Conservation (phyloP, 352 stramenopile species). For the Halophytophthora batemanensis region DNA sequence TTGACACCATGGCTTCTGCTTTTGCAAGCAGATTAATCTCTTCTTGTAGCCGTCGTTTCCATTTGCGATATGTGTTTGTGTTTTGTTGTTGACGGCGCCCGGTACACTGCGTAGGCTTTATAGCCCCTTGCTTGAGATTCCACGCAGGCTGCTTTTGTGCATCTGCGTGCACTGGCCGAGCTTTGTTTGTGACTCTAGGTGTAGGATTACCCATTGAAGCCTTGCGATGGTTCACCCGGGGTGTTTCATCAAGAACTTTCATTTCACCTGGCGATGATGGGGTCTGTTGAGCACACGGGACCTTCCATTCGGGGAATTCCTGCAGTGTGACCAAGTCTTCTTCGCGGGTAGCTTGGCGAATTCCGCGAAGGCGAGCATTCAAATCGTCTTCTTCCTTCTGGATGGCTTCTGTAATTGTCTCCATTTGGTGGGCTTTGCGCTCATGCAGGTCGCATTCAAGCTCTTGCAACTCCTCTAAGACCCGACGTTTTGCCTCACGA, state of each 20-base stretch:
- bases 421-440: slow-evolving; percentile 42
- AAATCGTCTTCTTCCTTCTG: slow-evolving; percentile 48
- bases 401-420: slow-evolving; percentile 35
- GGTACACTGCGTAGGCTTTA: background rate
- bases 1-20: slow-evolving; percentile 32
- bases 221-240: slow-evolving; percentile 2
- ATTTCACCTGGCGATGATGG: slow-evolving; percentile 11
- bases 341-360: slow-evolving; percentile 33
- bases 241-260: slow-evolving; percentile 3
- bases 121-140: background rate
- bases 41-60: slow-evolving; percentile 42
- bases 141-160: slow-evolving; percentile 11
- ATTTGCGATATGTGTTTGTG: slow-evolving; percentile 29
- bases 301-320: background rate
- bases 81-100: slow-evolving; percentile 7
- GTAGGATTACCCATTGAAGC: background rate
- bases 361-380: slow-evolving; percentile 24
- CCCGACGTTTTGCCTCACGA: slow-evolving; percentile 37
- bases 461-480: slow-evolving; percentile 48
- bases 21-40: slow-evolving; percentile 50
- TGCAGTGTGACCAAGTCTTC: slow-evolving; percentile 27
- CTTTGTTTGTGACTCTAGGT: background rate
- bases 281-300: background rate
- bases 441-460: slow-evolving; percentile 46
- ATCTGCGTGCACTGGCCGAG: background rate